Evolutionary conservation across 2,329 filamentous ascomycete species (phyloP), one percentile per base, ranked within the genome.

Genomic region (Ophiostoma triangulosporum): DNA sequence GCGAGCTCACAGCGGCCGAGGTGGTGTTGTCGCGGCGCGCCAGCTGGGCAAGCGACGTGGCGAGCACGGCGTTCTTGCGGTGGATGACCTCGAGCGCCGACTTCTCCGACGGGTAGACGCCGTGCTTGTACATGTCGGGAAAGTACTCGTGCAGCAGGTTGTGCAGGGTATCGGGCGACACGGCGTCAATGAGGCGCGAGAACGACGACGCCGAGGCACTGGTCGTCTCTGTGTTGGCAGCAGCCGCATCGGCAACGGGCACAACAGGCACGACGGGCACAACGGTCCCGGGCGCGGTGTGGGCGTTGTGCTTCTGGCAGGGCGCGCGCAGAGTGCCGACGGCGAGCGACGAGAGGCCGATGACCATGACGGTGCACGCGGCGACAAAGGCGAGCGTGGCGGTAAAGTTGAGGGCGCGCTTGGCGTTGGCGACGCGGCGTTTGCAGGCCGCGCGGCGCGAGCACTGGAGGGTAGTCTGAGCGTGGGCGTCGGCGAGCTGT

Each of bases 41-140:
- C 54, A 88, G 68, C 54, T 80, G 76, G 53, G 84, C 73, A 58
- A 87, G 70, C 55, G 77, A 76, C 9, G 74, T 78, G 17, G 82
- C 81, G 35, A 86, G 70, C 35, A 75, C 72, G 22, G 80, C 75
- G 62, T 86, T 75, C 58, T 76, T 74, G 43, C 72, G 70, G 66
- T 81, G 76, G 27, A 85, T 73, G 32, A 75, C 78, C 64, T 84
- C 77, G 53, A 85, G 72, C 26, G 81, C 82, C 11, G 74, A 71
- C 59, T 73, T 74, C 62, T 85, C 83, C 58, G 80, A 78, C 58
- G 77, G 73, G 64, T 82, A 86, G 54, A 86, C 74, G 55, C 83
- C 84, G 62, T 86, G 77, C 63, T 80, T 76, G 67, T 82, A 87
- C 62, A 78, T 77, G 48, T 75, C 73, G 46, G 78, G 75, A 52